Conservation (phyloP, 2,329 filamentous ascomycete species). For the Microsporum canis region DNA sequence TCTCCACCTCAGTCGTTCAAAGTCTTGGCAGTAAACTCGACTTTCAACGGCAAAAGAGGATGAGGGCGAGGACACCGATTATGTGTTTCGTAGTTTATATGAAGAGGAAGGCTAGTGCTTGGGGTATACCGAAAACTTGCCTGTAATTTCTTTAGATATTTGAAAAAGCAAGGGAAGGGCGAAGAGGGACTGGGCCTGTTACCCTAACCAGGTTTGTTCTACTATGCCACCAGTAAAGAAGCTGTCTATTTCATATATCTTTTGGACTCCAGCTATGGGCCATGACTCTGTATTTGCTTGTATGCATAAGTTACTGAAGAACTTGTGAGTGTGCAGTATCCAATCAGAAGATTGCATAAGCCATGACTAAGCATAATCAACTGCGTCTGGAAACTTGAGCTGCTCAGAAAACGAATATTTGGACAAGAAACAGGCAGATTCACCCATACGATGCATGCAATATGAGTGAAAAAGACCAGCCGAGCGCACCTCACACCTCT, state of each 20-base stretch:
- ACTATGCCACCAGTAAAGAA: too few relatives aligned
- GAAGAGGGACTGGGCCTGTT: too few relatives aligned
- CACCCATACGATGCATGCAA: neutral
- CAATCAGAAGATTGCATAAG: neutral
- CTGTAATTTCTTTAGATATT: too few relatives aligned
- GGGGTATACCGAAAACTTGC: too few relatives aligned
- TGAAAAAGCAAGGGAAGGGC: too few relatives aligned
- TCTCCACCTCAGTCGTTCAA: neutral
- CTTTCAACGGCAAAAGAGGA: neutral
- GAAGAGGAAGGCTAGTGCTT: too few relatives aligned
- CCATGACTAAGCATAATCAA: neutral
- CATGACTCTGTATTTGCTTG: too few relatives aligned
- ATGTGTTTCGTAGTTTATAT: too few relatives aligned
- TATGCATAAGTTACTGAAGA: too few relatives aligned
- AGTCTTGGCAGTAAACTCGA: neutral
- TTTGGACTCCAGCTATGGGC: too few relatives aligned
- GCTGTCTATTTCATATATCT: too few relatives aligned
- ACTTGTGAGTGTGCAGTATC: neutral
- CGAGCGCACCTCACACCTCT: conserved; percentile 7
- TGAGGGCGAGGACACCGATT: neutral
- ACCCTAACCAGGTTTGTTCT: too few relatives aligned
- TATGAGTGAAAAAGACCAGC: neutral
- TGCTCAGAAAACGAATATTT: neutral
- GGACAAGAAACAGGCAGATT: neutral
- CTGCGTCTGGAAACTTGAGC: neutral